Percentiles rank a stretch among this genome's conserved stretches.
These are phyloP conservation scores for Carnegiea gigantea DNA, from an alignment of 179 eudicot genomes.

Conservation along the genomic window DNA sequence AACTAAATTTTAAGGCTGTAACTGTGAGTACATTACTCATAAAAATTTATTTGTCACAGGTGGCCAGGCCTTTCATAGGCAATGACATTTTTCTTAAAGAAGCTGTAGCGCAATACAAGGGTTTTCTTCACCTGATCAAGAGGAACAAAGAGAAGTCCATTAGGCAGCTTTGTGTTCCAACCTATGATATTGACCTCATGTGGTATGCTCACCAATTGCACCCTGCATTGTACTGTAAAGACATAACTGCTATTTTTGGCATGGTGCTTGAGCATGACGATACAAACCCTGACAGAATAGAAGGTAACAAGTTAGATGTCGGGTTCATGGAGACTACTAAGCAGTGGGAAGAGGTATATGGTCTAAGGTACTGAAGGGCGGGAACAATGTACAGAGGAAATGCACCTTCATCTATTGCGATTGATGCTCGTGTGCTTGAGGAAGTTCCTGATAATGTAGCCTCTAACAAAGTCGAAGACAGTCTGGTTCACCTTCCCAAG, in stretches of 20 bases:
- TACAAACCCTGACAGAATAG: constrained; percentile 66
- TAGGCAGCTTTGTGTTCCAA: constrained; percentile 60
- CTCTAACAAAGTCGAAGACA: constrained; percentile 17
- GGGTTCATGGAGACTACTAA: constrained; percentile 62
- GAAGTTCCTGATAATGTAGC: constrained; percentile 18
- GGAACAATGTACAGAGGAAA: constrained; percentile 62
- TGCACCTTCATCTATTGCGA: constrained; percentile 40
- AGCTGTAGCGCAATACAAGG: constrained; percentile 76
- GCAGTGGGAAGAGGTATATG: constrained; percentile 56
- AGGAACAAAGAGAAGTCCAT: constrained; percentile 46
- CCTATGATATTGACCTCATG: constrained; percentile 76
- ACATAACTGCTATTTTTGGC: constrained; percentile 46
- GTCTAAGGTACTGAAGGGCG: constrained; percentile 67
- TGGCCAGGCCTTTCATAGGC: constrained; percentile 50
- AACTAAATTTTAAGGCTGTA: too few species aligned
- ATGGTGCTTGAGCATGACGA: constrained; percentile 70
- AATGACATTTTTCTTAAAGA: constrained; percentile 50
- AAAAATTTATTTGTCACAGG: constrained; percentile 32
- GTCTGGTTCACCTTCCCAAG: constrained; percentile 30
- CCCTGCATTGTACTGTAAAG: constrained; percentile 53
- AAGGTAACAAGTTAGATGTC: constrained; percentile 56
- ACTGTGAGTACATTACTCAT: neutral
- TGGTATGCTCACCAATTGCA: constrained; percentile 83
- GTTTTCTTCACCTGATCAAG: constrained; percentile 60
- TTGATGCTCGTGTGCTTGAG: constrained; percentile 21